Conservation (phyloP, 129 eudicot species). For the Centrapalus pauciflorus region DNA sequence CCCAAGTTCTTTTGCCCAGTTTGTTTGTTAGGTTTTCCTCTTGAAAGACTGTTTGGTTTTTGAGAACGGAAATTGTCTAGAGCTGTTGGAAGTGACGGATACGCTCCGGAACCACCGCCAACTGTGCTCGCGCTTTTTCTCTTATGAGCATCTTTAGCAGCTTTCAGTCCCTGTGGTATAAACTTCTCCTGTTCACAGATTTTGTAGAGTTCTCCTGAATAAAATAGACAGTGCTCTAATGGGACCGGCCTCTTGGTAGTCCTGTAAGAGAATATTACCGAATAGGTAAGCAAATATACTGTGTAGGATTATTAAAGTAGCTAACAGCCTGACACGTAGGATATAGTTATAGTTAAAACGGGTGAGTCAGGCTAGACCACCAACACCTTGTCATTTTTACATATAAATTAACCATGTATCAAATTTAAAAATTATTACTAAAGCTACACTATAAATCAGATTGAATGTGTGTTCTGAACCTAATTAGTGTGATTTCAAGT, state of each 20-base stretch:
- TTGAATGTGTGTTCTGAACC: no score
- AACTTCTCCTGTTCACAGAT: constrained; percentile 84
- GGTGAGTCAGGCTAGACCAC: no score
- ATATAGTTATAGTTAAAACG: no score
- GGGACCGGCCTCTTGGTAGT: constrained; percentile 98
- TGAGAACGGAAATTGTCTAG: constrained; percentile 47
- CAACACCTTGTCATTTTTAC: no score
- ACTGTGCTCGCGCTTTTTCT: constrained; percentile 44
- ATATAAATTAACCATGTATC: no score
- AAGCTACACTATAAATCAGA: no score
- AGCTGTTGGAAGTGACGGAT: constrained; percentile 46
- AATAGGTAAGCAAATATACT: neutral
- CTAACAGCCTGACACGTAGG: no score
- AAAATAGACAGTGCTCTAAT: constrained; percentile 87
- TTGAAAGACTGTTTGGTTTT: constrained; percentile 45
- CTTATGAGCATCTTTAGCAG: constrained; percentile 76
- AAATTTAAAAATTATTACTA: no score
- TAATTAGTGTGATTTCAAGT: no score
- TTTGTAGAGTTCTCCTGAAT: constrained; percentile 86
- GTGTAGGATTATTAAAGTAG: no score
- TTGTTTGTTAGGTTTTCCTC: constrained; percentile 75
- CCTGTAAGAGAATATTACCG: constrained; percentile 37
- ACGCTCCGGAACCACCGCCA: constrained; percentile 41
- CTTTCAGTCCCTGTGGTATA: constrained; percentile 68
- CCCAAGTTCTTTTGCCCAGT: constrained; percentile 50